A percentile compares a stretch with the other conserved stretches of the same genome.
These are phyloP conservation scores for Wickerhamiella lipophila DNA, from an alignment of 805 yeast genomes.

Conservation along the genomic window DNA sequence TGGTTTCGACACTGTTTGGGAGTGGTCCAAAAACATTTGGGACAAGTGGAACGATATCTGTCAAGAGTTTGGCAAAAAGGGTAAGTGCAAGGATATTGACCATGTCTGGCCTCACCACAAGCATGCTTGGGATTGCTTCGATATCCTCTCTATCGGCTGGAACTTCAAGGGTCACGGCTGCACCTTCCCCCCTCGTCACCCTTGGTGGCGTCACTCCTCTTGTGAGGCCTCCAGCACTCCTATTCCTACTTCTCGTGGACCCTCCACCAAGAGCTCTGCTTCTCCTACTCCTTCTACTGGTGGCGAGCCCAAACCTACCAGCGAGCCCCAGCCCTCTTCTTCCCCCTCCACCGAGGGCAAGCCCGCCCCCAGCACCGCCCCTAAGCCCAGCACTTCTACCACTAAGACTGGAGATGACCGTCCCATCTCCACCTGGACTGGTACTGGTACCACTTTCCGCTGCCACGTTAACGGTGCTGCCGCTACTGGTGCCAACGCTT, in stretches of 20 bases:
- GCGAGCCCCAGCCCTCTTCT: not conserved
- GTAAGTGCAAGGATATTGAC: slow-evolving; percentile 6
- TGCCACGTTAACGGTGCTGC: slow-evolving; percentile 7
- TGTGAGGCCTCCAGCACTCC: not conserved
- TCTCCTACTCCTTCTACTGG: not conserved
- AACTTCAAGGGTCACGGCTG: slow-evolving; percentile 3
- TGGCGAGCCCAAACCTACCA: not conserved
- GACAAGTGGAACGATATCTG: slow-evolving; percentile 3
- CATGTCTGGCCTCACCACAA: slow-evolving; percentile 1
- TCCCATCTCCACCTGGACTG: slow-evolving; percentile 7
- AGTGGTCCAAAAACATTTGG: slow-evolving; percentile 6
- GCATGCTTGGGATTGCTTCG: not conserved
- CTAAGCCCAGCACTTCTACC: not conserved
- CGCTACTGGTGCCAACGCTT: not conserved
- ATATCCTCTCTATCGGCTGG: slow-evolving; percentile 1
- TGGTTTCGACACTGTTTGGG: slow-evolving; percentile 4
- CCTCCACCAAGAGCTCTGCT: not conserved
- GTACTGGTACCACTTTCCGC: slow-evolving; percentile 5
- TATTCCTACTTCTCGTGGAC: not conserved
- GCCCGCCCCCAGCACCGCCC: not conserved
- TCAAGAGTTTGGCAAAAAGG: slow-evolving; percentile 1
- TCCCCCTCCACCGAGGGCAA: not conserved
- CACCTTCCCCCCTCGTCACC: not conserved
- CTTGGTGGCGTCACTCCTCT: not conserved
- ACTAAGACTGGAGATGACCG: not conserved